Percentiles rank a stretch among this genome's conserved stretches.
Conservation (phyloP, 2,329 filamentous ascomycete species). For the Furcasterigmium sp. region DNA sequence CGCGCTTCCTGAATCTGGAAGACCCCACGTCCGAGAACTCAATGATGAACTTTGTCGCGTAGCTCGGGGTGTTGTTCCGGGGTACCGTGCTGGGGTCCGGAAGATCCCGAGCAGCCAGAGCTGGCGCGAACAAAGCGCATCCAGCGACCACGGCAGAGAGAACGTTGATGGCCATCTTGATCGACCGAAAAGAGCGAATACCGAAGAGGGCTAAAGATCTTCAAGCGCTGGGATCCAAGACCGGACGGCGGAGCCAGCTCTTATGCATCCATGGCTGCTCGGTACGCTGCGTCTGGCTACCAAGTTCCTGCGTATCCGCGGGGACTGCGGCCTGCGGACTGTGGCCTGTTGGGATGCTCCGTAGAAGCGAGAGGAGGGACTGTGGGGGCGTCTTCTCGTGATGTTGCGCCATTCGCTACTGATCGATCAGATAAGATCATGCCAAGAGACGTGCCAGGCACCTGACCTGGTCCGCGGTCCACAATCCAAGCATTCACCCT, state of each 20-base stretch:
- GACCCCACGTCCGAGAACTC: slow-evolving; percentile 2
- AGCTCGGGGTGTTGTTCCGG: neutral
- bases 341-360: neutral
- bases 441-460: neutral
- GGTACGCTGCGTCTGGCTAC: neutral
- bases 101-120: neutral
- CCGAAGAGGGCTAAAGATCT: neutral
- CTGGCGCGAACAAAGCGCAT: neutral
- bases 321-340: too few species aligned
- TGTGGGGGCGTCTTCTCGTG: neutral
- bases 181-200: neutral
- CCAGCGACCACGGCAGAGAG: neutral
- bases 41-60: slow-evolving; percentile 1
- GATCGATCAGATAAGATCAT: slow-evolving; percentile 1
- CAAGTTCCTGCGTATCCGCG: neutral
- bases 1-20: slow-evolving; percentile 2
- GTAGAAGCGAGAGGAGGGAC: neutral
- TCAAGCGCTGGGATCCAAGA: neutral
- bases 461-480: neutral
- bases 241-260: neutral
- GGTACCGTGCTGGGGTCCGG: neutral
- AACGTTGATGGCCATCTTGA: neutral
- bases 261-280: neutral
- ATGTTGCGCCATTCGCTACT: neutral
- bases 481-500: too few species aligned